These are phyloP conservation scores for Fonsecaea multimorphosa DNA, from an alignment of 2,329 filamentous ascomycete species.

Conservation along the genomic window DNA sequence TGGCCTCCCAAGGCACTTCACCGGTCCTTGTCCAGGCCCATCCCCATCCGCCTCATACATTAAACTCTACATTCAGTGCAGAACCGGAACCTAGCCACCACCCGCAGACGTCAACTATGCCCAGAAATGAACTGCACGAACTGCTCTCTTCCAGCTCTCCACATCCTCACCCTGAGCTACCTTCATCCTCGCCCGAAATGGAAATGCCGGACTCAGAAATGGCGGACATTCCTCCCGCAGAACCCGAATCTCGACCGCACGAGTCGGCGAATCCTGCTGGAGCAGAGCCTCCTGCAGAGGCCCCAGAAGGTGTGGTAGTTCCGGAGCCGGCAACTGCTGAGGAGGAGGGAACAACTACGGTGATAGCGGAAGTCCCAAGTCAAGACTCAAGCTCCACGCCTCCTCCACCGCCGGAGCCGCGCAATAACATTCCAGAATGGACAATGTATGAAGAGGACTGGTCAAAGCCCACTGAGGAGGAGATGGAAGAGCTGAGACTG, in stretches of 20 bases:
- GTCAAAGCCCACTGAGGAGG: constrained; percentile 61
- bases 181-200: constrained; percentile 18
- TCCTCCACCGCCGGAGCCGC: constrained; percentile 14
- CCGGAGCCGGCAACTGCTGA: background rate
- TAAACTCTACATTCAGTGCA: constrained; percentile 24
- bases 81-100: constrained; percentile 13
- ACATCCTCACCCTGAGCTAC: constrained; percentile 7
- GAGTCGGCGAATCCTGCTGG: constrained; percentile 12
- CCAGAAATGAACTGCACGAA: constrained; percentile 15
- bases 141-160: constrained; percentile 2
- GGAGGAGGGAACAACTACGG: background rate
- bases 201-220: constrained; percentile 29
- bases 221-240: constrained; percentile 21
- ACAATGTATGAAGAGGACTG: constrained; percentile 63
- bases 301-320: background rate
- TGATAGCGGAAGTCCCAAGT: constrained; percentile 1
- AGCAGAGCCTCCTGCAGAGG: constrained; percentile 11
- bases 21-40: constrained; percentile 36
- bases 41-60: constrained; percentile 34
- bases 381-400: constrained; percentile 11
- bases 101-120: constrained; percentile 3
- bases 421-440: constrained; percentile 50
- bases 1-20: constrained; percentile 36
- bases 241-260: constrained; percentile 3
- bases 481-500: constrained; percentile 65